Evolutionary conservation across 176 grass and related monocot species (phyloP), one percentile per base, ranked within the genome.

Genomic region (Juncus inflexus): DNA sequence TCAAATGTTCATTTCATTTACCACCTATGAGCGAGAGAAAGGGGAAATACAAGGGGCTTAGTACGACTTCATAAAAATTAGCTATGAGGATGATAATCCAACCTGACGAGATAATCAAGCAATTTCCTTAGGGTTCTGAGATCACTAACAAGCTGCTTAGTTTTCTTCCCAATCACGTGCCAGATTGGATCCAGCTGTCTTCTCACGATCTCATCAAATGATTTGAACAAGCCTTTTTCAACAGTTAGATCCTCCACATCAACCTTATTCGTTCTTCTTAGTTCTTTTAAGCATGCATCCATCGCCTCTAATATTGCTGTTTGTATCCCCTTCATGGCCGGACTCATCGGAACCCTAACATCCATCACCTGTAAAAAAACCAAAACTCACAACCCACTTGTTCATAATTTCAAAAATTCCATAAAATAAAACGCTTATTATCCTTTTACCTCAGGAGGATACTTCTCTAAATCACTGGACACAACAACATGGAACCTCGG

Each of bases 131-230:
- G 82, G 60, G 91, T 96, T 83, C 86, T 88, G 63, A 96, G 91
- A 79, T 96, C 91, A n/a, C 79, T 60, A 14, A 96, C 87, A 28
- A 96, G 91, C 77, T 96, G 91, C 73, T 96, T 96, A 40, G 91
- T 91, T 81, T 96, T 96, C 84, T 89, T 96, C 43, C 91, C 91
- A n/a, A 96, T 77, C 42, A 87, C 90, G 72, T 96, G 84, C 91
- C 91, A 96, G 53, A 96, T 91, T 60, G 91, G 87, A 65, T 96
- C 91, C 14, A 91, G 87, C 63, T 96, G 91, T 61, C 79, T 76
- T 75, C 87, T 78, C 42, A 96, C 84, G 35, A 96, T 91, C 77
- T 96, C 91, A 66, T 96, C 91, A 11, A 96, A 96, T 8, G 91
- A 96, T 79, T 91, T 96, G 77, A 96, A 91, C 59, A 96, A 62